Evolutionary conservation across 2,329 filamentous ascomycete species (phyloP), one percentile per base, ranked within the genome.

Genomic region (Paecilomyces dactylethromorphus): DNA sequence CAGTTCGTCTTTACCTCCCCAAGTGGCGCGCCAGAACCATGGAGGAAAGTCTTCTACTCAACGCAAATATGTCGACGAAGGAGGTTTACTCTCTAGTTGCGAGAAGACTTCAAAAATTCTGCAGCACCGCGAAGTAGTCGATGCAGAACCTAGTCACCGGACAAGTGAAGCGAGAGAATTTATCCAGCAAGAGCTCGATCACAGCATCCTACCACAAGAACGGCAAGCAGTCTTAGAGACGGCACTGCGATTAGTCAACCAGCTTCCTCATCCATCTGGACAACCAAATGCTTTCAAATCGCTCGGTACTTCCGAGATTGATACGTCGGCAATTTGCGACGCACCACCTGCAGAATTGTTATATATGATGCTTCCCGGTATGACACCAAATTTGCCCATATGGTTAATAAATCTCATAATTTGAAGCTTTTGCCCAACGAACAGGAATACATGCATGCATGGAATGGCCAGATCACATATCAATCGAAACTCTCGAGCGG

Each of bases 391-490:
- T 33, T 33, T 10, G 12, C 32, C 32, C 32, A 13, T 33, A 33
- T 3, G 12, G 32, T 33, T 8, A 33, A 13, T 8, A 33, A 33
- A 33, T 33, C 32, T 33, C 62, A 2, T 54, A 56, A 22, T 6
- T 66, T 64, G 8, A 69, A 69, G 67, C 64, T 69, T 11, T 61
- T 69, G 49, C 59, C 7, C 32, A 13, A 11, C 32, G 32, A 33
- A 33, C 32, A 33, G 32, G 32, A 33, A 49, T 5, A 45, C 21
- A 8, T 39, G 22, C 54, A 12, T n/a, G 55, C 15, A 31, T 65
- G 24, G 56, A 65, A 56, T 69, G 68, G 67, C 67, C 68, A 1
- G 65, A 69, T 54, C 68, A 69, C 58, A 67, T 70, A 29, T 66
- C 66, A 0, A 56, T 63, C 26, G 63, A 59, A 18, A 59, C 65